Conservation (phyloP, 2,329 filamentous ascomycete genomes). For the Graphilbum ipis-grandicollis region DNA sequence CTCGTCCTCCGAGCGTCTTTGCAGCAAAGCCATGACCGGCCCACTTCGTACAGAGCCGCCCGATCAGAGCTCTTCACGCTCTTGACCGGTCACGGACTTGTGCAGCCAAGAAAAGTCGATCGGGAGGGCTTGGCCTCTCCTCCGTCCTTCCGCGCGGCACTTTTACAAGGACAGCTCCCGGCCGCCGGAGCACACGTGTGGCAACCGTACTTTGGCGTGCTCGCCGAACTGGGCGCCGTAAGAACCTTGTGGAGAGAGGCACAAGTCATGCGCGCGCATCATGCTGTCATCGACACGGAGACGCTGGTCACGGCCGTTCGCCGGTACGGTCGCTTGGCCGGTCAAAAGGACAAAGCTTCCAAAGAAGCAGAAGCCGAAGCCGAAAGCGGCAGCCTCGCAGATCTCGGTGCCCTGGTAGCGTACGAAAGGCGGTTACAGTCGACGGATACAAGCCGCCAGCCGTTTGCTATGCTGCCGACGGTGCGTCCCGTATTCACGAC, state of each 20-base stretch:
- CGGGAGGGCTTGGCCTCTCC: no score
- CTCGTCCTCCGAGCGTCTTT: not conserved
- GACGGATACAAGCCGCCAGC: no score
- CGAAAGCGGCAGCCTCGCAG: no score
- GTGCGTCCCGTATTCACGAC: no score
- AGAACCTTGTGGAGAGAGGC: constrained; percentile 6
- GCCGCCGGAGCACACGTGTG: no score
- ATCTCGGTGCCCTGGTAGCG: no score
- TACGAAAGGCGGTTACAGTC: no score
- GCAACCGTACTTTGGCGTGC: constrained; percentile 2
- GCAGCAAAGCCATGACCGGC: not conserved
- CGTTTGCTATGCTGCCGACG: no score
- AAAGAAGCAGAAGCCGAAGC: not conserved
- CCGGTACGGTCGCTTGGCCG: constrained; percentile 1
- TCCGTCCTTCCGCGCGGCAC: constrained; percentile 5
- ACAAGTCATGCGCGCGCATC: not conserved
- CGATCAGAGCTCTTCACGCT: constrained; percentile 8
- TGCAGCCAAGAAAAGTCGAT: not conserved
- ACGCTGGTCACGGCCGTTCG: not conserved
- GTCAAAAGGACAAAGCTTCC: not conserved
- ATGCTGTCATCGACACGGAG: not conserved
- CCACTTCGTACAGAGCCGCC: not conserved
- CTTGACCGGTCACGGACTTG: constrained; percentile 7
- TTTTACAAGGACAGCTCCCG: not conserved
- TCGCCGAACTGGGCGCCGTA: constrained; percentile 10